These are phyloP conservation scores for Umbelopsis sp. DNA, from an alignment of 192 early-diverging fungal genomes.

Conservation along the genomic window DNA sequence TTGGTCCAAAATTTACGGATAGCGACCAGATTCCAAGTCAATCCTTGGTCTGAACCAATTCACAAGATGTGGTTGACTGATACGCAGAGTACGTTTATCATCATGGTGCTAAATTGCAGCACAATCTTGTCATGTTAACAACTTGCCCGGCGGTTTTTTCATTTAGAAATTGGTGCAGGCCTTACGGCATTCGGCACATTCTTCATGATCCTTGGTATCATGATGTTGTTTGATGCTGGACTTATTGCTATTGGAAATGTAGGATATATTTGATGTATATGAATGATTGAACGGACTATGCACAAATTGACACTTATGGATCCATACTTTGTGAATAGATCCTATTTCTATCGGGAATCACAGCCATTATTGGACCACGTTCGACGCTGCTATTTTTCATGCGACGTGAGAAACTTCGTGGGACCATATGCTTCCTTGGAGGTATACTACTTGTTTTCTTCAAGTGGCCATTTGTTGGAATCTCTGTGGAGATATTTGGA, in stretches of 20 bases:
- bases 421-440: constrained; percentile 85
- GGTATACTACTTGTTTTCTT: constrained; percentile 88
- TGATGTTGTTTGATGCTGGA: constrained; percentile 92
- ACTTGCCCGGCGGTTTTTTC: not conserved
- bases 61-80: constrained; percentile 3
- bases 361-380: constrained; percentile 82
- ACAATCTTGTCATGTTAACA: not conserved
- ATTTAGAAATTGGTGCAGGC: constrained; percentile 84
- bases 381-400: constrained; percentile 86
- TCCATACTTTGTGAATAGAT: constrained; percentile 50
- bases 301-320: not conserved
- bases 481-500: constrained; percentile 86
- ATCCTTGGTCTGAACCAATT: not conserved
- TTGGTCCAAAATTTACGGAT: not conserved
- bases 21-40: not conserved
- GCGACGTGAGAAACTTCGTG: constrained; percentile 80
- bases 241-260: constrained; percentile 95
- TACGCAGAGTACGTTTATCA: not conserved
- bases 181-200: constrained; percentile 88
- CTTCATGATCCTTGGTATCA: constrained; percentile 88
- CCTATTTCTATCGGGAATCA: constrained; percentile 85
- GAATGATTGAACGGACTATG: not conserved
- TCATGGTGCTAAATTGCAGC: not conserved
- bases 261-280: constrained; percentile 28
- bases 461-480: constrained; percentile 86